Evolutionary conservation across 140 eudicot genomes (phyloP).

Genomic region (Senecio squalidus): DNA sequence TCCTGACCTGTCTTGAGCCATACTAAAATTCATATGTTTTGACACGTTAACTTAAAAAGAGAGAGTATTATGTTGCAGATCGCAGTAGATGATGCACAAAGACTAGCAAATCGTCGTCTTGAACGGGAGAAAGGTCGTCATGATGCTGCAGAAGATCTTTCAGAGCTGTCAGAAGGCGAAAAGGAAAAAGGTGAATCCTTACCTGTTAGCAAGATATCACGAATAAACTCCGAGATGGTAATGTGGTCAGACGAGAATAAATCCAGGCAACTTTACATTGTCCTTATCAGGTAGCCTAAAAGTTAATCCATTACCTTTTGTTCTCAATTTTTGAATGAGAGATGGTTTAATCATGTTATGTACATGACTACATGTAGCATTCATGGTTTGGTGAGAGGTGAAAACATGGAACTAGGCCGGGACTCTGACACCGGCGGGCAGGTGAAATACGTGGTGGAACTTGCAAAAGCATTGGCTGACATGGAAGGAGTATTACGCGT

Average conservation of each 20-base stretch:
- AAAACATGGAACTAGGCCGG: constrained; percentile 88
- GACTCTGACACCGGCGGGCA: constrained; percentile 95
- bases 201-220: constrained; percentile 29
- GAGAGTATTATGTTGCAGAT: constrained; percentile 35
- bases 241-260: constrained; percentile 63
- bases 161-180: constrained; percentile 78
- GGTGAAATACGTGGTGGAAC: constrained; percentile 83
- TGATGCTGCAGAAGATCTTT: constrained; percentile 71
- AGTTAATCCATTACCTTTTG: background rate
- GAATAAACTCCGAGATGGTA: constrained; percentile 56
- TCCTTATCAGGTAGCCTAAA: constrained; percentile 54
- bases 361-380: constrained; percentile 33
- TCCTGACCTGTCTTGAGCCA: background rate
- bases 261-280: constrained; percentile 58
- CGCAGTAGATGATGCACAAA: constrained; percentile 59
- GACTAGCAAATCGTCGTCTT: constrained; percentile 44
- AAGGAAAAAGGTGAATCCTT: constrained; percentile 44
- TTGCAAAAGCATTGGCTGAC: constrained; percentile 66
- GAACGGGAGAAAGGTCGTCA: constrained; percentile 65
- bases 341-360: background rate
- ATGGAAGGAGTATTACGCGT: constrained; percentile 76
- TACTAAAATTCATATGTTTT: too few relatives aligned
- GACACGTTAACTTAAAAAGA: too few relatives aligned
- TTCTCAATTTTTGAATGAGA: background rate
- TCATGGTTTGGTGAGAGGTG: constrained; percentile 81